Evolutionary conservation across 2,329 filamentous ascomycete species (phyloP), one percentile per base, ranked within the genome.

Genomic region (Aspergillus eucalypticola): DNA sequence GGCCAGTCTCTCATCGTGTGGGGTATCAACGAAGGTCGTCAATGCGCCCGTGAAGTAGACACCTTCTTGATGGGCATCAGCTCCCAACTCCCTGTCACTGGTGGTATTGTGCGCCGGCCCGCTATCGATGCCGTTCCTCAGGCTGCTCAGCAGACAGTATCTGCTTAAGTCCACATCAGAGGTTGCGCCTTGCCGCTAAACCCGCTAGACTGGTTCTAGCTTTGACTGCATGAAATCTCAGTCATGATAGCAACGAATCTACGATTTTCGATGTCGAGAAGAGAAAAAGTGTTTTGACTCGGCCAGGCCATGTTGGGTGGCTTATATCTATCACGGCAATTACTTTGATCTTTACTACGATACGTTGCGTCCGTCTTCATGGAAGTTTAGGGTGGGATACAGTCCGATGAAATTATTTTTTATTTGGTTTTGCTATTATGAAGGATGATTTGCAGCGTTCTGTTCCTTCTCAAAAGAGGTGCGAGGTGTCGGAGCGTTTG

Each of bases 21-120:
- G 90, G 94, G 93, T 75, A 98, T 98, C 83, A 98, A 98, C 75
- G 94, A 98, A 81, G 94, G 94, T 71, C 90, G 94, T 69, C 91
- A 95, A 81, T 89, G 90, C 69, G 94, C 94, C 71, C 90, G 94
- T 64, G 93, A 98, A 77, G 90, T 97, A 59, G 94, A 98, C 76
- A 78, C 91, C 55, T 96, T 87, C 83, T 88, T 98, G 48, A 91
- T 90, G 77, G 86, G 89, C 64, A 85, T 80, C 56, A 82, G 86
- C 73, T 93, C 90, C 60, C 86, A 85, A 72, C 85, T 98, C 51
- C 94, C 94, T 8, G 90, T 96, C 58, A 96, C 93, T 35, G 94
- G 94, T 73, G 94, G 94, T 75, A 96, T 98, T 68, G 84, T 96
- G 66, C 95, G 94, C 82, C 88, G 88, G 56, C 88, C 87, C 78